A percentile compares a stretch with the other conserved stretches of the same genome.
phyloP scores from a whole-genome alignment of 768 basidiomycete species.

The Suillus decipiens region DNA sequence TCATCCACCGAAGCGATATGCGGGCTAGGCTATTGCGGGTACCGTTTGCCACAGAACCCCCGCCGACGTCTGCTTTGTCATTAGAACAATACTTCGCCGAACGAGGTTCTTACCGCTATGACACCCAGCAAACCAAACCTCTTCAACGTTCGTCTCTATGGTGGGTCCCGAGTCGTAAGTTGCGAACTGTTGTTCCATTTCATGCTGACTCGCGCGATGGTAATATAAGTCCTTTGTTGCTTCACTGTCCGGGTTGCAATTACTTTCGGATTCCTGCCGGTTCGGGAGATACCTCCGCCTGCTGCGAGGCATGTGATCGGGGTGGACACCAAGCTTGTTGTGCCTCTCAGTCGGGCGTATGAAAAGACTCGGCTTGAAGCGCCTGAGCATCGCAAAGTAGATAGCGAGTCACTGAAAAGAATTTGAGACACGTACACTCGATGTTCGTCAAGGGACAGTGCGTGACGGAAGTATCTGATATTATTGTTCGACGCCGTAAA shows the following conservation, averaged over 20 bases:
- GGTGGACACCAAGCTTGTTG: constrained; percentile 43
- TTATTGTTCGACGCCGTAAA: constrained; percentile 64
- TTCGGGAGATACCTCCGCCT: constrained; percentile 22
- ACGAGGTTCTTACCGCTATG: constrained; percentile 56
- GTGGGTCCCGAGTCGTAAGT: constrained; percentile 17
- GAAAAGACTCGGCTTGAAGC: constrained; percentile 37
- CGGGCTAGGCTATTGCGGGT: constrained; percentile 62
- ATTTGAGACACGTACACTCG: constrained; percentile 40
- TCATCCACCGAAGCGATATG: constrained; percentile 78
- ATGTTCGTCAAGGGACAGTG: constrained; percentile 67
- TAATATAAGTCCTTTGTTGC: constrained; percentile 9
- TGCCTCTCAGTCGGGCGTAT: constrained; percentile 45
- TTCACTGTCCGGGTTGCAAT: not conserved
- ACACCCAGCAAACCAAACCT: constrained; percentile 82
- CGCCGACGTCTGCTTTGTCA: constrained; percentile 63
- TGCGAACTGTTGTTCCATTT: constrained; percentile 45
- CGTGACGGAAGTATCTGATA: constrained; percentile 70
- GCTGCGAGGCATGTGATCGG: constrained; percentile 49
- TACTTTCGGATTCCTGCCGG: constrained; percentile 16
- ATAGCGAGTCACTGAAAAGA: constrained; percentile 37
- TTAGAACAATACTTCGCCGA: not conserved
- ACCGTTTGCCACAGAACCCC: constrained; percentile 63
- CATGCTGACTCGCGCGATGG: constrained; percentile 23
- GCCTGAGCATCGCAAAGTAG: constrained; percentile 27
- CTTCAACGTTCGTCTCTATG: constrained; percentile 58